These are phyloP conservation scores for Oryza australiensis DNA, from an alignment of 176 grass and related monocot genomes.

Conservation along the genomic window DNA sequence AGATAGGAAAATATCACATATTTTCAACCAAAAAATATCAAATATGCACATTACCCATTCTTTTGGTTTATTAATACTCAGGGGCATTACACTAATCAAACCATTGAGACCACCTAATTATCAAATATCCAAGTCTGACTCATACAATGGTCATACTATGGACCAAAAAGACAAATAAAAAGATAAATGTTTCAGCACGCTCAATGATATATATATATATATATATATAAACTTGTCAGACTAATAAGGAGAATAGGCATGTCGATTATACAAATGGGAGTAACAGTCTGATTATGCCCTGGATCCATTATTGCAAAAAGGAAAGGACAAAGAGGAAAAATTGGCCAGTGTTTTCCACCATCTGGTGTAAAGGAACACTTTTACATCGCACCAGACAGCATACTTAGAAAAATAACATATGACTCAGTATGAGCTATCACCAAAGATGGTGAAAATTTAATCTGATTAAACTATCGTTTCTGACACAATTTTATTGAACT, in stretches of 20 bases:
- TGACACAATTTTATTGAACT: too few relatives aligned
- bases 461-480: too few relatives aligned
- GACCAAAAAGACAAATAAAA: too few relatives aligned
- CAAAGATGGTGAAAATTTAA: too few relatives aligned
- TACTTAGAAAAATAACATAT: too few relatives aligned
- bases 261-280: neutral
- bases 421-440: too few relatives aligned
- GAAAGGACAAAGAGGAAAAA: neutral
- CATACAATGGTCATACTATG: too few relatives aligned
- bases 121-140: neutral
- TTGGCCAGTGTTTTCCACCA: neutral
- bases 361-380: neutral
- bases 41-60: constrained; percentile 16
- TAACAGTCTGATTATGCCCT: neutral
- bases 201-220: too few relatives aligned
- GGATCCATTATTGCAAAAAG: neutral
- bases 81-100: neutral
- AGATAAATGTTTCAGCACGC: too few relatives aligned
- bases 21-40: constrained; percentile 25
- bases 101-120: constrained; percentile 15
- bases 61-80: neutral
- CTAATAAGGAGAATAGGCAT: neutral
- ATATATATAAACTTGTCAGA: neutral
- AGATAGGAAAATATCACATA: too few relatives aligned
- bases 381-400: neutral